Evolutionary conservation across 495 filamentous ascomycete species (phyloP).

Genomic region (Aspergillus egyptiacus): DNA sequence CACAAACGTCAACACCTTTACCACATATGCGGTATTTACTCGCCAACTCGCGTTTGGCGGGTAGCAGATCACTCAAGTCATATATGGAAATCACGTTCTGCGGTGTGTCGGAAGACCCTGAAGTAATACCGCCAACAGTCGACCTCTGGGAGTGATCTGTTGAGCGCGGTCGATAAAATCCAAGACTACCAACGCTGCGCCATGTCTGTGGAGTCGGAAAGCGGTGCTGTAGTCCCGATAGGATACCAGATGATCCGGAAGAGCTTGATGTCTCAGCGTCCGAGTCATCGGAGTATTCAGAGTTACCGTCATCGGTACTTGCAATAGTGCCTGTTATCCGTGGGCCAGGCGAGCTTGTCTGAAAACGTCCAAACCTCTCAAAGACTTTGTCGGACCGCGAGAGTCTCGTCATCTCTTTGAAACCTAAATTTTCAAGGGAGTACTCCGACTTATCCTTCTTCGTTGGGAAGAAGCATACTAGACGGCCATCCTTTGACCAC

Average conservation of each 20-base stretch:
- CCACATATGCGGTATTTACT: slow-evolving; percentile 78
- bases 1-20: slow-evolving; percentile 68
- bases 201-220: slow-evolving; percentile 51
- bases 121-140: slow-evolving; percentile 37
- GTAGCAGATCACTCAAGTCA: slow-evolving; percentile 59
- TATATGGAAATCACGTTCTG: slow-evolving; percentile 64
- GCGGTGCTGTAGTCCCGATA: slow-evolving; percentile 39
- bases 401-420: slow-evolving; percentile 53
- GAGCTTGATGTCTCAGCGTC: slow-evolving; percentile 64
- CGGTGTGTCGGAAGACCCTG: slow-evolving; percentile 32
- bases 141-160: slow-evolving; percentile 53
- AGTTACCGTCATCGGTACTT: slow-evolving; percentile 46
- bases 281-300: slow-evolving; percentile 58
- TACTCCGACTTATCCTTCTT: slow-evolving; percentile 67
- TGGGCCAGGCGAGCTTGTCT: slow-evolving; percentile 48
- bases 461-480: slow-evolving; percentile 83
- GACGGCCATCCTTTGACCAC: slow-evolving; percentile 70
- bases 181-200: slow-evolving; percentile 43
- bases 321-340: slow-evolving; percentile 43
- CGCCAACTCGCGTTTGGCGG: slow-evolving; percentile 71
- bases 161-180: slow-evolving; percentile 42
- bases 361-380: slow-evolving; percentile 81
- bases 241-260: slow-evolving; percentile 60
- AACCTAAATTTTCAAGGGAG: slow-evolving; percentile 55
- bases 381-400: slow-evolving; percentile 65